Base-by-base conservation (phyloP, 2,329 filamentous ascomycete species). In the Alternaria triticimaculans region DNA sequence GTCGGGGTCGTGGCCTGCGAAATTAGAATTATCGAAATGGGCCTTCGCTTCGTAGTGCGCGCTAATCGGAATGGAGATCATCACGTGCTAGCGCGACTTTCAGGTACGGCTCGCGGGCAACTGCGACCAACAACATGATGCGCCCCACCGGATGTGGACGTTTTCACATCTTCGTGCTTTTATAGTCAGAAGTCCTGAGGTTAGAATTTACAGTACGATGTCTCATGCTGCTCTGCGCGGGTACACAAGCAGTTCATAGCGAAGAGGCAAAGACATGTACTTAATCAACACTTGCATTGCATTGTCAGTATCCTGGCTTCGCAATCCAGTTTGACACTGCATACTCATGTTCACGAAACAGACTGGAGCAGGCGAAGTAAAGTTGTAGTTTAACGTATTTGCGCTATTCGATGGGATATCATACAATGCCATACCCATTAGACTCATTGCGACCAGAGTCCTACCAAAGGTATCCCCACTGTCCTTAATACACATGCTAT, bases 1-100 rank as follows among this genome's bases (percentile, higher is more conserved):
- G 49, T 23, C 60, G 63, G 60, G 58, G 60, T 66, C 54, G 63
- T 70, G 54, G 53, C 60, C 66, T 59, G 33, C 64, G 60, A 58
- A 62, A 55, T 55, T 60, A 49, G 37, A 46, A 55, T 63, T 66
- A 62, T 67, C 64, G 46, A 28, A 58, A 30, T 18, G 21, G 49
- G 55, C 41, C 46, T 58, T 62, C 62, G 48, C 61, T 45, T 54
- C 45, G 57, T 62, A 48, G 64, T 62, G 65, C 37, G 60, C 59
- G 62, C 65, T 63, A 59, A 51, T 25, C 49, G 49, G 21, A 26
- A 7, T 60, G 59, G 58, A 54, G 64, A 45, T 20, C 3, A 6
- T 62, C 63, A 64, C 66, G 65, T 66, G 65, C 50, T 59, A 30
- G 51, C 65, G 62, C 54, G 60, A 60, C 23, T 30, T 50, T 9